Evolutionary conservation across 768 basidiomycete species (phyloP), one percentile per base, ranked within the genome.

Genomic region (Kwoniella sp.): DNA sequence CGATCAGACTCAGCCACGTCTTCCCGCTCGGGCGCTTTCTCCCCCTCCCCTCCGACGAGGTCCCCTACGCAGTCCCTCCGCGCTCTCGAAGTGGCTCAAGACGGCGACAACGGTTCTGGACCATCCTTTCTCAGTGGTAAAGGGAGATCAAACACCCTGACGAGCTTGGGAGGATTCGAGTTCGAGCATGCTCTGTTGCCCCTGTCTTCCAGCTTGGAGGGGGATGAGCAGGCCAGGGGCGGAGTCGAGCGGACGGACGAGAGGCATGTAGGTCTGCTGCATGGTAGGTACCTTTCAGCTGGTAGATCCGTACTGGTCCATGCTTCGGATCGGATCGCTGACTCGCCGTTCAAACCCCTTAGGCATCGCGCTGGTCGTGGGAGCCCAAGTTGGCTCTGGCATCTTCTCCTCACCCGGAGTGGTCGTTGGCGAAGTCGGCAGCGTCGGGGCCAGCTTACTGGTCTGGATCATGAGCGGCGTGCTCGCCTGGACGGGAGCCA

Each of bases 331-430:
- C n/a, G n/a, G n/a, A n/a, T n/a, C n/a, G 19, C 41, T 43, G 26
- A 14, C 12, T 11, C 10, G 9, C 19, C 9, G 19, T 11, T 43
- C 6, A 15, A 9, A 27, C 10, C 41, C 12, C 6, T 19, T 31
- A 89, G 89, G 87, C n/a, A 82, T 93, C 60, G 89, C 87, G 25
- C 76, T 95, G 36, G 81, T 91, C 57, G 83, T 87, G 15, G 89
- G 90, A 6, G 74, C 82, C 61, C 89, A 92, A 79, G 86, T 85
- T 65, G 90, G 90, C 14, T 92, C 89, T 15, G 90, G 90, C 28
- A 95, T 95, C 53, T 95, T 93, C 76, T 91, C 89, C 3, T 91
- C 89, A 5, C 90, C 92, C 1, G 93, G 93, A 2, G 83, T 96
- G 23, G 84, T 96, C 2, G 83, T 92, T 23, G 86, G 88, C 9